These are phyloP conservation scores for Clavispora fructus DNA, from an alignment of 805 yeast genomes.

Conservation along the genomic window DNA sequence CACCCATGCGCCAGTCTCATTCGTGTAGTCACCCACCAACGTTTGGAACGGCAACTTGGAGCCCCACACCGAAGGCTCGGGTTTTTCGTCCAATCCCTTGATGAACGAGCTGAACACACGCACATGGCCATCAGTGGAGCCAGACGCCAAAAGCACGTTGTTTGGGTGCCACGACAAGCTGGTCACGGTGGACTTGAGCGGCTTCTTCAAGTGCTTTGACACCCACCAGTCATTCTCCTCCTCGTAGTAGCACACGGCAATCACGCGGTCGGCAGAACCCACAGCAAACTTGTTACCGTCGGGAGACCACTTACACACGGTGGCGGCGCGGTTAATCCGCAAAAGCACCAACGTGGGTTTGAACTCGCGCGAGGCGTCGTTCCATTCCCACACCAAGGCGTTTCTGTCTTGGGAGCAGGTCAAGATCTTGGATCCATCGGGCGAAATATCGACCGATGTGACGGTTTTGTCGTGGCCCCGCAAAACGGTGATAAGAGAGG, in stretches of 20 bases:
- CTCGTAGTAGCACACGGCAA: conserved; percentile 95
- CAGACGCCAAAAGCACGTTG: conserved; percentile 79
- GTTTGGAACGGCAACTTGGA: conserved; percentile 92
- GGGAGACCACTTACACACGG: conserved; percentile 92
- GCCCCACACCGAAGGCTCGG: conserved; percentile 85
- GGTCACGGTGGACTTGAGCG: conserved; percentile 82
- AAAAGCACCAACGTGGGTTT: conserved; percentile 89
- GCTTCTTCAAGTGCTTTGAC: conserved; percentile 92
- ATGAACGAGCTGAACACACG: conserved; percentile 85
- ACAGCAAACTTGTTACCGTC: conserved; percentile 94
- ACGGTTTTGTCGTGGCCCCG: conserved; percentile 89
- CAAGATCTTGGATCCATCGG: conserved; percentile 76
- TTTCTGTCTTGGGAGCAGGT: conserved; percentile 98
- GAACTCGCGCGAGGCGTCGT: conserved; percentile 50
- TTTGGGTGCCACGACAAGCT: conserved; percentile 91
- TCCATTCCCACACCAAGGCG: conserved; percentile 89
- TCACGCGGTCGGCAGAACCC: conserved; percentile 89
- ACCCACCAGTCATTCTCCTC: conserved; percentile 99
- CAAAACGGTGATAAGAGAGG: conserved; percentile 60
- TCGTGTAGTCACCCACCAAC: conserved; percentile 71
- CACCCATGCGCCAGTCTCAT: conserved; percentile 79
- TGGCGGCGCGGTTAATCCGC: conserved; percentile 93
- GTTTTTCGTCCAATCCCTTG: conserved; percentile 83
- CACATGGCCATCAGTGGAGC: conserved; percentile 90
- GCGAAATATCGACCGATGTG: conserved; percentile 88